Evolutionary conservation across 768 basidiomycete species (phyloP), one percentile per base, ranked within the genome.

Genomic region (Termitomyces sp.): DNA sequence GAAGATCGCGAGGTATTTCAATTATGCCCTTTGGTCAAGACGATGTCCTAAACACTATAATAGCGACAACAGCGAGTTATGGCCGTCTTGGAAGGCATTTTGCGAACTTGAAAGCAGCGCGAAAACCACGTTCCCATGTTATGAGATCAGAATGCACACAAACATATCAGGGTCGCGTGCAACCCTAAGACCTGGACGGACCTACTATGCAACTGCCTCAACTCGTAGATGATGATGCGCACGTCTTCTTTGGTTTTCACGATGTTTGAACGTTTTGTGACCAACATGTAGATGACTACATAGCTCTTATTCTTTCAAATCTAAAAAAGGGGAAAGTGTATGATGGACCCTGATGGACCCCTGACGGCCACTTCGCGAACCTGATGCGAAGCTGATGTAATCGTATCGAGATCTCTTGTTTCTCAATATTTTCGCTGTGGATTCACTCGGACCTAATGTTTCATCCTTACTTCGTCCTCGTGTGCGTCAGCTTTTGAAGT

Each of bases 11-110:
- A 90, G 78, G 90, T 88, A 52, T 36, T 26, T 41, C 33, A 22
- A 37, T 22, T n/a, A 28, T 5, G 20, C n/a, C 46, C 28, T 57
- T 33, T 20, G 16, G 36, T 18, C 26, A 29, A 45, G 45, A 53
- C 10, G 41, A 52, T 48, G n/a, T 16, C 18, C 48, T 57, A 8
- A 58, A n/a, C 41, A 37, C 34, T 54, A 37, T 28, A 45, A 34
- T 59, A 91, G 88, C 81, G 79, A 55, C 90, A 93, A 68, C 84
- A 83, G 60, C 77, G 79, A 60, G 76, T 93, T n/a, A 74, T 87
- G 47, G 81, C 85, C 55, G 85, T 92, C 45, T 68, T 91, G 49
- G 84, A 82, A 67, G 85, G 81, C 54, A 67, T 85, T 60, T 60
- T 56, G 37, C 36, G 28, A 49, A 56, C 46, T 49, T 56, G 31